A percentile compares a stretch with the other conserved stretches of the same genome.
phyloP scores from a whole-genome alignment of 2,329 filamentous ascomycete genomes.

The Akanthomyces uredinophilus region DNA sequence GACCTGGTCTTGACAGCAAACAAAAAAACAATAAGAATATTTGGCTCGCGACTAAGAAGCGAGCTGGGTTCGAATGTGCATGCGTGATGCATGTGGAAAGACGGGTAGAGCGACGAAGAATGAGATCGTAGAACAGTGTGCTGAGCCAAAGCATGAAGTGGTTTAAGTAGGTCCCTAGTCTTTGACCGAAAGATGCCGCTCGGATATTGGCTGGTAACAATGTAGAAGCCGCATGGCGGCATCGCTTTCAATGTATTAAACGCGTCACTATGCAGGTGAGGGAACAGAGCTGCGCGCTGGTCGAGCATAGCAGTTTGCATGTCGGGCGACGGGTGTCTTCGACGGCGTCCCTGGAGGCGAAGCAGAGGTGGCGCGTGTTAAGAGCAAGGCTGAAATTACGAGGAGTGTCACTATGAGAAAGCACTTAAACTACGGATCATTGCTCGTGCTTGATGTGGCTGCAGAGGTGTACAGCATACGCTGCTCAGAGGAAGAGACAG shows the following conservation, averaged over 20 bases:
- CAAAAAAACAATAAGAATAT: not conserved
- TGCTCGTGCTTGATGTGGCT: not conserved
- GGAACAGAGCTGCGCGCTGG: not conserved
- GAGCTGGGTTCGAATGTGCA: not conserved
- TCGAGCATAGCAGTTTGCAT: not conserved
- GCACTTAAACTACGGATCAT: too few relatives aligned
- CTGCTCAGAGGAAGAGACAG: too few relatives aligned
- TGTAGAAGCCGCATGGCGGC: not conserved
- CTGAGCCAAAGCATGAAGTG: not conserved
- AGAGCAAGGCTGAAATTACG: too few relatives aligned
- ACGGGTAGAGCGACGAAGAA: not conserved
- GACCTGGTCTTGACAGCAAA: not conserved
- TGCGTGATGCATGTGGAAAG: not conserved
- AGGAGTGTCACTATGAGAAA: not conserved
- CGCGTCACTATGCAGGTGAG: not conserved
- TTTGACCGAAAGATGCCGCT: not conserved
- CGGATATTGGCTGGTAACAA: not conserved
- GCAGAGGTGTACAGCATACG: too few relatives aligned
- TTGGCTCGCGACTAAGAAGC: not conserved
- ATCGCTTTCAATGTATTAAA: not conserved
- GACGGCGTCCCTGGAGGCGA: too few relatives aligned
- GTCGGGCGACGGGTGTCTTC: not conserved
- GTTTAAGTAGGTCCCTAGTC: not conserved
- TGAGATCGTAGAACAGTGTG: not conserved
- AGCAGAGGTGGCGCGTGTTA: too few relatives aligned